phyloP scores from a whole-genome alignment of 306 rosid species.

The Prunus mongolica region DNA sequence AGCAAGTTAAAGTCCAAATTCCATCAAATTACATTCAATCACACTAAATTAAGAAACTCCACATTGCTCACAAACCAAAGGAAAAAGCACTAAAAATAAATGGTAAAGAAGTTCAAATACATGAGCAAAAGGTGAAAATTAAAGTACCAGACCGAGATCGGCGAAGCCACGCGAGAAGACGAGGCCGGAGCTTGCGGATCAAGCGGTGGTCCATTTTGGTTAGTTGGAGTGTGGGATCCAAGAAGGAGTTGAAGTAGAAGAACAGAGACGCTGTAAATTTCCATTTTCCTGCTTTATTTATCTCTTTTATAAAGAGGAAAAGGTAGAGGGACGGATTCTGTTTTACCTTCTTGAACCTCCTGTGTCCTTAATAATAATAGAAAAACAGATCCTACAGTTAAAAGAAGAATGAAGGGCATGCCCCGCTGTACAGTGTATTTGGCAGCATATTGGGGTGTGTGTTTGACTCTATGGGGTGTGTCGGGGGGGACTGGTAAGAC shows the following conservation, averaged over 20 bases:
- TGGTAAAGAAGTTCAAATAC: background rate
- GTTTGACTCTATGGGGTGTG: no score
- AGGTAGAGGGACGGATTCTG: background rate
- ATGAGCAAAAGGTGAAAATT: background rate
- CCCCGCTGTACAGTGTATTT: no score
- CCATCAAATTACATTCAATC: background rate
- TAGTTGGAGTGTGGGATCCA: background rate
- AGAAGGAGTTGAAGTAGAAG: slow-evolving; percentile 20
- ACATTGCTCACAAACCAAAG: background rate
- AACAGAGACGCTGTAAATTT: slow-evolving; percentile 34
- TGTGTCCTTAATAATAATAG: no score
- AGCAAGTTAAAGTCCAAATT: background rate
- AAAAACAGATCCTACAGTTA: no score
- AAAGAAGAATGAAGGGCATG: background rate
- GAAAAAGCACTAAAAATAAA: background rate
- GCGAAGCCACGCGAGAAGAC: slow-evolving; percentile 67
- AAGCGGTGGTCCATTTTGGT: slow-evolving; percentile 35
- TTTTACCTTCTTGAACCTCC: background rate
- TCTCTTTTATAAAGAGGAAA: background rate
- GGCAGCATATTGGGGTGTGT: no score
- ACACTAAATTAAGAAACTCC: background rate
- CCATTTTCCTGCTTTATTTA: slow-evolving; percentile 18
- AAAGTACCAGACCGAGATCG: slow-evolving; percentile 77
- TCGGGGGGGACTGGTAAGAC: no score
- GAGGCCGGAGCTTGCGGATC: slow-evolving; percentile 62